These are phyloP conservation scores for Taxillus chinensis DNA, from an alignment of 164 flowering plant species.

Conservation along the genomic window DNA sequence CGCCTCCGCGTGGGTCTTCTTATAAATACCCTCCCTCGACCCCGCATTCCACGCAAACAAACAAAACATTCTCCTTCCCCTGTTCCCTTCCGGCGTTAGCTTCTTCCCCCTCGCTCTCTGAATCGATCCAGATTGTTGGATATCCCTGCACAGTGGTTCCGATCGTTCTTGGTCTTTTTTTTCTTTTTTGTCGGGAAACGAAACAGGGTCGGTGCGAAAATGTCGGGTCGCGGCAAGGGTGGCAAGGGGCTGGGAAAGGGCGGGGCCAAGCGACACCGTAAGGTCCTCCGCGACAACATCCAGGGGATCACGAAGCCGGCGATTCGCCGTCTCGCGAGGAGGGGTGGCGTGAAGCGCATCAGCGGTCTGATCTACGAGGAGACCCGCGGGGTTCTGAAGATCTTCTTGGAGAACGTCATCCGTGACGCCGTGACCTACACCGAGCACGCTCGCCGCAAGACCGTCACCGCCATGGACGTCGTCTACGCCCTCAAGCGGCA, in stretches of 20 bases:
- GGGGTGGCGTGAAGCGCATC: conserved; percentile 3
- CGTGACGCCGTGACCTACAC: conserved; percentile 6
- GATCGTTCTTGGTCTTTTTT: too few species aligned
- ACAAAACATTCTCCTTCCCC: too few species aligned
- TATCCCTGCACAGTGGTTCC: too few species aligned
- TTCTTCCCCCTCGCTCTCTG: too few species aligned
- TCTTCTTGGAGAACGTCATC: background rate
- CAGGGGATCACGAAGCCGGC: conserved; percentile 5
- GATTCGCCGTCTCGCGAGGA: conserved; percentile 3
- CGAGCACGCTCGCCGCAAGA: conserved; percentile 4
- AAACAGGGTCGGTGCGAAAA: background rate
- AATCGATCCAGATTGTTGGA: too few species aligned
- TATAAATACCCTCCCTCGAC: too few species aligned
- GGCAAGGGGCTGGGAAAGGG: conserved; percentile 5
- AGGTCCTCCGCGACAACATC: conserved; percentile 4
- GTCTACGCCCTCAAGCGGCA: conserved; percentile 2
- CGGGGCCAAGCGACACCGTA: conserved; percentile 3
- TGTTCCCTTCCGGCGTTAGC: too few species aligned
- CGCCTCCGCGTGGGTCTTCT: too few species aligned
- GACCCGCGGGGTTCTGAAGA: conserved; percentile 5
- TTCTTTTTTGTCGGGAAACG: too few species aligned
- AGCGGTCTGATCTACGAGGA: conserved; percentile 5
- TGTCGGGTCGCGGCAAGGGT: conserved; percentile 5
- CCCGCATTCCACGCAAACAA: too few species aligned
- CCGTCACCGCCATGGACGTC: conserved; percentile 5